Conservation (phyloP, 441 rosid genomes). For the Gossypium gossypioides region DNA sequence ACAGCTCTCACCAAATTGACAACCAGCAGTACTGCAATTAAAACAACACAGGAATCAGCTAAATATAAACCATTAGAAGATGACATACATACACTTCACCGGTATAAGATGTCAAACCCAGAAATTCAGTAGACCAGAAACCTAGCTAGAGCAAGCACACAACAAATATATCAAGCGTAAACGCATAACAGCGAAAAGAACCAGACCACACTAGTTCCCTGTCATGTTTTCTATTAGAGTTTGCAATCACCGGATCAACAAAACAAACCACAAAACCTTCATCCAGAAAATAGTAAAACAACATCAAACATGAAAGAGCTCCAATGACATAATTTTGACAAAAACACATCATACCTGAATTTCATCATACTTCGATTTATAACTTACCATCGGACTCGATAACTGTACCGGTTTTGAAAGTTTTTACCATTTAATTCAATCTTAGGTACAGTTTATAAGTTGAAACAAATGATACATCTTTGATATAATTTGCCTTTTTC, state of each 20-base stretch:
- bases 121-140: background rate
- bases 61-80: background rate
- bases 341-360: slow-evolving; percentile 4
- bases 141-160: background rate
- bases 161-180: background rate
- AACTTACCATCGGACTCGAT: slow-evolving; percentile 12
- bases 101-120: background rate
- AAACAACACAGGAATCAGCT: slow-evolving; percentile 5
- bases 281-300: background rate
- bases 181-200: background rate
- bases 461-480: background rate
- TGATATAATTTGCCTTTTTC: slow-evolving; percentile 12
- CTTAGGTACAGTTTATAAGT: background rate
- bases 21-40: slow-evolving; percentile 63
- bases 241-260: background rate
- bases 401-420: slow-evolving; percentile 1
- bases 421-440: background rate
- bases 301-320: background rate
- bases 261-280: background rate
- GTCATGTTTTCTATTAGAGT: background rate
- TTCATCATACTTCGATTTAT: slow-evolving; percentile 10
- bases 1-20: slow-evolving; percentile 83
- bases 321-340: background rate
- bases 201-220: background rate
- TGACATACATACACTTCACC: background rate